A percentile compares a stretch with the other conserved stretches of the same genome.
Evolutionary conservation across 108 stramenopile species (phyloP).

Genomic region (Nannochloropsis gaditana): DNA sequence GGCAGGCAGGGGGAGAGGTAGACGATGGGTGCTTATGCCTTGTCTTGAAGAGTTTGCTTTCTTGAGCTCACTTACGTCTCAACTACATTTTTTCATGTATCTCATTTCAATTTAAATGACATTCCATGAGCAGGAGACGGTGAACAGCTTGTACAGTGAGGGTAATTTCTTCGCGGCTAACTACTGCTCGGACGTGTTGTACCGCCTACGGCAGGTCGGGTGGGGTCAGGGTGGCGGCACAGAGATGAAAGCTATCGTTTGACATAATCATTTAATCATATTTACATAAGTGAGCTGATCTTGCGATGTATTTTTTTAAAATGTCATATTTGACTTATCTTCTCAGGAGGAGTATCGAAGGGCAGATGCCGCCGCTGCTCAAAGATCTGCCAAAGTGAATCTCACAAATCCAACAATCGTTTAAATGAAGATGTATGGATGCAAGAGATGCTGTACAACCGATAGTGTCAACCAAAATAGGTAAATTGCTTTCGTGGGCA

Average conservation of each 20-base stretch:
- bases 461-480: too few species aligned
- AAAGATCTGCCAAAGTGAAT: background rate
- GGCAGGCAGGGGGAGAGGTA: background rate
- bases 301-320: background rate
- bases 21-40: background rate
- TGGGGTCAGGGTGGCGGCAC: background rate
- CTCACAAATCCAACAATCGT: background rate
- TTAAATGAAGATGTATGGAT: background rate
- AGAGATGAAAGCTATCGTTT: background rate
- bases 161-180: background rate
- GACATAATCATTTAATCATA: background rate
- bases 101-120: background rate
- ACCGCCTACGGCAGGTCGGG: constrained; percentile 6
- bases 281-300: background rate
- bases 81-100: background rate
- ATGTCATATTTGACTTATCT: background rate
- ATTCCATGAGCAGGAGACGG: background rate
- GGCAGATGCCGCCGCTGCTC: background rate
- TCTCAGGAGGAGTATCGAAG: background rate
- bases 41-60: background rate
- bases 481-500: too few species aligned
- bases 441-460: too few species aligned
- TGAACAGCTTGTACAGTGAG: background rate
- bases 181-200: constrained; percentile 1
- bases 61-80: background rate